Evolutionary conservation across 805 yeast genomes (phyloP).

Genomic region (Saturnispora ahearnii): DNA sequence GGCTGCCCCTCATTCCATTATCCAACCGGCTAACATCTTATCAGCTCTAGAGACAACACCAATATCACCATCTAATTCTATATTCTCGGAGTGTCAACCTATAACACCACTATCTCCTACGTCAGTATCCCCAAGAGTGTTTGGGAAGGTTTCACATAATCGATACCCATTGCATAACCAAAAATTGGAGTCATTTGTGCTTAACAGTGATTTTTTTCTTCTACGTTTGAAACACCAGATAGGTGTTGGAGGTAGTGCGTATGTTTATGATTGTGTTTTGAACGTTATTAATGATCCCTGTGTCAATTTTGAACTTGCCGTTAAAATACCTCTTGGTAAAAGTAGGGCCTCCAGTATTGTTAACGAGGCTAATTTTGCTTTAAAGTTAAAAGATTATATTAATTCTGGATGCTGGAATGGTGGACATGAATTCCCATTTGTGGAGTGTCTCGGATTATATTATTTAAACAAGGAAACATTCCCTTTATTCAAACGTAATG

Average conservation of each 20-base stretch:
- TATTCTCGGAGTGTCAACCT: background rate
- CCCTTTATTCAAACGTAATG: conserved; percentile 19
- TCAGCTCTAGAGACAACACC: conserved; percentile 7
- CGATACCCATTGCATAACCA: conserved; percentile 15
- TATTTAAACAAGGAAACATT: conserved; percentile 20
- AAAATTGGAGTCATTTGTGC: conserved; percentile 15
- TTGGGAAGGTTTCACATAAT: background rate
- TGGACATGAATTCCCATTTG: conserved; percentile 17
- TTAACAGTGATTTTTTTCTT: conserved; percentile 16
- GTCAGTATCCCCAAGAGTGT: background rate
- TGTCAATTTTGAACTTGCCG: conserved; percentile 15
- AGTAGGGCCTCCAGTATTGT: conserved; percentile 21
- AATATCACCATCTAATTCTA: conserved; percentile 2
- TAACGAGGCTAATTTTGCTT: conserved; percentile 21
- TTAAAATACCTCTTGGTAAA: conserved; percentile 24
- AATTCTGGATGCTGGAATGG: conserved; percentile 11
- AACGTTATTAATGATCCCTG: conserved; percentile 9
- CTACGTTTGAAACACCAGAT: conserved; percentile 15
- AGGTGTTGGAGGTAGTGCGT: conserved; percentile 26
- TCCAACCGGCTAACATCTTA: background rate
- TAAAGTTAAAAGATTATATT: conserved; percentile 16
- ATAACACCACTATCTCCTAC: conserved; percentile 2
- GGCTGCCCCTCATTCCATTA: background rate
- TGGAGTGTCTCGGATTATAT: conserved; percentile 24
- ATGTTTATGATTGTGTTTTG: conserved; percentile 20